Conservation (phyloP, 2,329 filamentous ascomycete species). For the Penicillium sp. region DNA sequence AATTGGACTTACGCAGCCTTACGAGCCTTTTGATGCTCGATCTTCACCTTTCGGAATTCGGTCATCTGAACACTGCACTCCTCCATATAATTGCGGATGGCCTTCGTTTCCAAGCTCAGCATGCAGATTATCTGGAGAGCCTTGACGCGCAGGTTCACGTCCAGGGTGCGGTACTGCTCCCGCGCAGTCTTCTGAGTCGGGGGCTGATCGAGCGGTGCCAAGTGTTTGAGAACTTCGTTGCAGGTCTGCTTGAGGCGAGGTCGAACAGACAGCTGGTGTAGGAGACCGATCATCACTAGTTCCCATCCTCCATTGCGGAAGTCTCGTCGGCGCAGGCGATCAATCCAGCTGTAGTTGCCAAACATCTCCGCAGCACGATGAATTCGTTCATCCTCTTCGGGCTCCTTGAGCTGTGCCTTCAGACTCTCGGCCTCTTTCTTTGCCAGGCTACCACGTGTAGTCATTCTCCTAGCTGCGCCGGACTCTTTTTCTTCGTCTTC, state of each 20-base stretch:
- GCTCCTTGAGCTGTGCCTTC: constrained; percentile 62
- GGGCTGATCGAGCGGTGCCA: constrained; percentile 78
- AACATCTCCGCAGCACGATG: constrained; percentile 73
- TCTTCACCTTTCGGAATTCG: constrained; percentile 90
- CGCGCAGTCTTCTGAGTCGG: constrained; percentile 75
- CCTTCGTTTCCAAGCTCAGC: constrained; percentile 82
- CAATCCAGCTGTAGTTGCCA: constrained; percentile 77
- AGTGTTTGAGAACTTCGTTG: constrained; percentile 75
- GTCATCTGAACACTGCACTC: constrained; percentile 95
- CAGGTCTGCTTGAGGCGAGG: constrained; percentile 71
- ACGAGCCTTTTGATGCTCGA: constrained; percentile 82
- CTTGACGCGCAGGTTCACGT: constrained; percentile 80
- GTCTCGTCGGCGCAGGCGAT: constrained; percentile 78
- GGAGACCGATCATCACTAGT: constrained; percentile 79
- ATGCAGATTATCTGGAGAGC: constrained; percentile 84
- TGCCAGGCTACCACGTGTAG: constrained; percentile 82
- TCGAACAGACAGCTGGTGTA: constrained; percentile 81
- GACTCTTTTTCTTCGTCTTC: constrained; percentile 59
- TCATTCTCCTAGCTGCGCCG: constrained; percentile 73
- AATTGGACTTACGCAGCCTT: constrained; percentile 58
- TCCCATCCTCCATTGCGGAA: constrained; percentile 92
- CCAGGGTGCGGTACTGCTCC: constrained; percentile 71
- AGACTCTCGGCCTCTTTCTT: constrained; percentile 76
- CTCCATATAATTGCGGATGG: constrained; percentile 85
- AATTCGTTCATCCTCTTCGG: constrained; percentile 39